Conservation (phyloP, 2,329 filamentous ascomycete species). For the Pseudogymnoascus sp. region DNA sequence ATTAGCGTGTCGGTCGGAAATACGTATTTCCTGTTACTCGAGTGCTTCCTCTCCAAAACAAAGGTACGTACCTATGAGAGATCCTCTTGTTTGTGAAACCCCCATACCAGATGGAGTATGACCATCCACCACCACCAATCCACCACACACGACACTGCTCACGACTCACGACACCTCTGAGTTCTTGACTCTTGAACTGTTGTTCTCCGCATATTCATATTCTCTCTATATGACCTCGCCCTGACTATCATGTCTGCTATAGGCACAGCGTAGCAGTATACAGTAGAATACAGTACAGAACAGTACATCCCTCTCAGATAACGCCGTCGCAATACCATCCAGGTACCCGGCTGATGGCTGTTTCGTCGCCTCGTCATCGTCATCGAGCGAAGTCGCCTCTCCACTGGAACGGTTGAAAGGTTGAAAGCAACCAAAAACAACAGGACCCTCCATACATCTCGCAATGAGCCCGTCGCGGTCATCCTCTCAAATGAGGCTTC, state of each 20-base stretch:
- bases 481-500: conserved; percentile 35
- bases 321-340: not conserved
- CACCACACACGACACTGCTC: no score
- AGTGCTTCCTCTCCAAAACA: not conserved
- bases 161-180: not conserved
- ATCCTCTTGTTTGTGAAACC: no score
- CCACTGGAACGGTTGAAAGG: conserved; percentile 3
- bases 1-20: not conserved
- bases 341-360: conserved; percentile 6
- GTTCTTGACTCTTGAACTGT: not conserved
- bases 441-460: not conserved
- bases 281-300: not conserved
- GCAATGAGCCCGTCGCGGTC: not conserved
- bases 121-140: no score
- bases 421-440: not conserved
- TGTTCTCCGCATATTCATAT: not conserved
- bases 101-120: no score
- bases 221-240: not conserved
- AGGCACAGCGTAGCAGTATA: not conserved
- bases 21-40: not conserved
- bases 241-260: not conserved
- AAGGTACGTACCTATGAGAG: not conserved
- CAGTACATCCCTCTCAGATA: not conserved
- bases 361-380: conserved; percentile 1
- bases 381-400: not conserved